phyloP scores from a whole-genome alignment of 1,284 basidiomycete species.

The Dichomitus squalens region DNA sequence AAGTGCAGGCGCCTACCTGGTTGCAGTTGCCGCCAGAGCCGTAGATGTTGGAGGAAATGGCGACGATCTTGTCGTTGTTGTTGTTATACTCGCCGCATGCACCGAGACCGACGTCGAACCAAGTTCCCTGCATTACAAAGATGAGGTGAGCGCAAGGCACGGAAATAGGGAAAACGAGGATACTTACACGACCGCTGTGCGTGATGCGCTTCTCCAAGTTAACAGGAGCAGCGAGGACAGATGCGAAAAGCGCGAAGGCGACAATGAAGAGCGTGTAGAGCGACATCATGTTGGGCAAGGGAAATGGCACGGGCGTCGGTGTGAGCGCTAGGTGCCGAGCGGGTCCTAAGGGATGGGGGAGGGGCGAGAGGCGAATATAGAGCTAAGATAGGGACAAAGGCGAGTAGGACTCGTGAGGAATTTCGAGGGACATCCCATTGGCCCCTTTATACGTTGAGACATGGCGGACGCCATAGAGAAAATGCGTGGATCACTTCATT shows the following conservation, averaged over 20 bases:
- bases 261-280: conserved; percentile 44
- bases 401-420: conserved; percentile 30
- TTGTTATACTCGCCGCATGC: conserved; percentile 42
- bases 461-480: conserved; percentile 14
- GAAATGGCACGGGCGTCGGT: conserved; percentile 8
- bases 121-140: conserved; percentile 39
- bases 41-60: conserved; percentile 39
- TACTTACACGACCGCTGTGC: conserved; percentile 49
- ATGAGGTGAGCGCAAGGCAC: conserved; percentile 5
- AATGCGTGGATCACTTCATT: conserved; percentile 20
- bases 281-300: conserved; percentile 37
- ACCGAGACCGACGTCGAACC: conserved; percentile 45
- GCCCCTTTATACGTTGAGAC: conserved; percentile 24
- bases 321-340: conserved; percentile 1
- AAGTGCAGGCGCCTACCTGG: conserved; percentile 30
- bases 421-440: neutral
- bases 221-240: conserved; percentile 50
- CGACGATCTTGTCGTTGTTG: conserved; percentile 41
- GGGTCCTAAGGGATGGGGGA: conserved; percentile 2
- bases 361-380: neutral
- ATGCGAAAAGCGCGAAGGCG: conserved; percentile 43
- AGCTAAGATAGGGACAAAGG: conserved; percentile 7
- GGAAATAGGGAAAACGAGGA: conserved; percentile 11
- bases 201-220: conserved; percentile 52
- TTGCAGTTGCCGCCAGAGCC: conserved; percentile 41